Evolutionary conservation across 192 early-diverging fungal genomes (phyloP), one percentile per base, ranked within the genome.

Genomic region (Mortierella antarctica): DNA sequence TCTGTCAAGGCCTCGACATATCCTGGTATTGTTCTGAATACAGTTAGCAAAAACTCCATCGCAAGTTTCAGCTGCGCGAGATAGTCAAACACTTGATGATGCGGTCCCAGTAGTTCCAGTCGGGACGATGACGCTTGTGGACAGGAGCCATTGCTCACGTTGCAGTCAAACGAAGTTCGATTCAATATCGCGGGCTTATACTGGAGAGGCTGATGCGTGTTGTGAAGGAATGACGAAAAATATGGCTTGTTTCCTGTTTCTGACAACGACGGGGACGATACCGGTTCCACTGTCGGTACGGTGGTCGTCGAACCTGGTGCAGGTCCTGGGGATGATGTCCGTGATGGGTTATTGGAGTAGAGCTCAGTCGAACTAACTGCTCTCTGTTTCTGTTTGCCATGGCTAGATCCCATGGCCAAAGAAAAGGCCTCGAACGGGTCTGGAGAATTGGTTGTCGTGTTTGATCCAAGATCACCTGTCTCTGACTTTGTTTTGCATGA

Each of bases 41-140:
- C 44, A 7, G 58, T 47, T 9, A 65, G 65, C 47, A 66, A 20
- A 60, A 78, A 70, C 15, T 78, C 67, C 15, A 78, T 5, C 40
- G 51, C 52, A 0, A 45, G 56, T 18, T 69, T 64, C 15, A 78
- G 21, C 40, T 70, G 17, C 6, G 17, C 55, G 39, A 78, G 31
- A 49, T 50, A 59, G 31, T 78, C 67, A 23, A 64, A 68, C 18
- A 68, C 18, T 13, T 49, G 55, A 20, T 63, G 49, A 7, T 62
- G 61, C 0, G 74, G 60, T 9, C 44, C 49, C 62, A 78, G 18
- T 31, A 31, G 31, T 31, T 31, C 31, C 31, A 31, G 31, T 31
- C 31, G 31, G 31, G 31, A 31, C 31, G 31, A 31, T 31, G 31
- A 31, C 31, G 31, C 31, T 31, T 31, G 31, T 31, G 31, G 31